A percentile compares a stretch with the other conserved stretches of the same genome.
Evolutionary conservation across 805 yeast genomes (phyloP).

Genomic region (Candida maltosa): DNA sequence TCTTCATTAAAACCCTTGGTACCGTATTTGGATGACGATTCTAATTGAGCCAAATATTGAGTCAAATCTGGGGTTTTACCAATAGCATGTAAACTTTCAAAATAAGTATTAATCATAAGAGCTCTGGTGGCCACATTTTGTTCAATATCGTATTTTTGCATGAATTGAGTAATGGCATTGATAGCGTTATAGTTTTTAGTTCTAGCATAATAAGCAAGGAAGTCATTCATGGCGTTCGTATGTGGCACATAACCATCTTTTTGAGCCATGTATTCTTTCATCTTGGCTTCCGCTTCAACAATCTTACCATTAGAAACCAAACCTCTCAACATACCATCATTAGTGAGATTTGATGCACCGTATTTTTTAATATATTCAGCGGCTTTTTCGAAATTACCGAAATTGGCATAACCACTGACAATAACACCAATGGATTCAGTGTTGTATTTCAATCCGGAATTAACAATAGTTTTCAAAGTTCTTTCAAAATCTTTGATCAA

Average conservation of each 20-base stretch:
- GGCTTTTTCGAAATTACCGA: slow-evolving; percentile 40
- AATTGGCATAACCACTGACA: slow-evolving; percentile 45
- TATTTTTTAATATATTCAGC: slow-evolving; percentile 32
- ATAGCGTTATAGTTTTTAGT: slow-evolving; percentile 43
- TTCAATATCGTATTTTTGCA: slow-evolving; percentile 38
- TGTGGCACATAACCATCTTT: slow-evolving; percentile 40
- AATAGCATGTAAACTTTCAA: slow-evolving; percentile 43
- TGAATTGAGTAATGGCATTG: slow-evolving; percentile 43
- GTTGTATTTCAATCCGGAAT: slow-evolving; percentile 34
- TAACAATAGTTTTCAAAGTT: slow-evolving; percentile 27
- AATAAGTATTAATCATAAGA: slow-evolving; percentile 50
- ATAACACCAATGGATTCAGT: slow-evolving; percentile 47
- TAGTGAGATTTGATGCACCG: slow-evolving; percentile 32
- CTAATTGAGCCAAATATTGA: slow-evolving; percentile 41
- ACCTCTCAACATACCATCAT: slow-evolving; percentile 46
- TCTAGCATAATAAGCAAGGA: slow-evolving; percentile 42
- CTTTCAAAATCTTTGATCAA: slow-evolving; percentile 21
- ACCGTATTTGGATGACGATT: slow-evolving; percentile 15
- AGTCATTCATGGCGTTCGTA: slow-evolving; percentile 49
- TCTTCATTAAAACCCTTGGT: slow-evolving; percentile 43
- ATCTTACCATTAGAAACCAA: slow-evolving; percentile 37
- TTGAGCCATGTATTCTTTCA: slow-evolving; percentile 32
- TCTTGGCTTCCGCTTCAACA: slow-evolving; percentile 42
- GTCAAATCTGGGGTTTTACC: slow-evolving; percentile 42
- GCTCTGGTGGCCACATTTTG: slow-evolving; percentile 67